Percentiles rank a stretch among this genome's conserved stretches.
Conservation (phyloP, 768 basidiomycete species). For the Phlegmacium glaucopus region DNA sequence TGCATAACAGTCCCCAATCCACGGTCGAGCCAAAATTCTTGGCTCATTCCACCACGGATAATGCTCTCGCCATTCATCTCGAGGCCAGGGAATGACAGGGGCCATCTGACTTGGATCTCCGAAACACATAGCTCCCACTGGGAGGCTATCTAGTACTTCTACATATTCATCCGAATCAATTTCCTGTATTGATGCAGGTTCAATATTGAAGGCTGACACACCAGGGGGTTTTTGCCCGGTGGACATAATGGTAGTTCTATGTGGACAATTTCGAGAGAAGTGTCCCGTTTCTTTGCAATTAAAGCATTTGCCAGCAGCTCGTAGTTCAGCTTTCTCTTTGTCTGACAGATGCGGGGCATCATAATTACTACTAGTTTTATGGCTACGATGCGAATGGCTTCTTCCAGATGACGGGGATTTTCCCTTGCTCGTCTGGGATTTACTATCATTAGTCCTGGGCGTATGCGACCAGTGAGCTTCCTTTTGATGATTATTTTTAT, state of each 20-base stretch:
- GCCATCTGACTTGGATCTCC: too few relatives aligned
- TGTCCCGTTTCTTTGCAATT: constrained; percentile 22
- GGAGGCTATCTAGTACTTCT: background rate
- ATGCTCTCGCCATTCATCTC: background rate
- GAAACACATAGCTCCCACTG: background rate
- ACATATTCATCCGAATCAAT: too few relatives aligned
- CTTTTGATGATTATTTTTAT: too few relatives aligned
- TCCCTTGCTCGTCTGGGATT: too few relatives aligned
- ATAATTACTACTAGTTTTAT: too few relatives aligned
- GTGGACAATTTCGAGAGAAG: constrained; percentile 21
- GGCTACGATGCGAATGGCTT: too few relatives aligned
- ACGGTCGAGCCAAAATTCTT: background rate
- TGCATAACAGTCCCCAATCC: background rate
- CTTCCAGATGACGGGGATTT: too few relatives aligned
- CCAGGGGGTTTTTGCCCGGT: constrained; percentile 8
- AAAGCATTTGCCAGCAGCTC: constrained; percentile 25
- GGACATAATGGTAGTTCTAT: constrained; percentile 5
- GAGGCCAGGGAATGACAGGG: background rate
- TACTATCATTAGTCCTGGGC: too few relatives aligned
- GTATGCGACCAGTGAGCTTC: too few relatives aligned
- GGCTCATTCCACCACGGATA: too few relatives aligned
- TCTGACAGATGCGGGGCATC: too few relatives aligned
- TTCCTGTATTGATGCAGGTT: background rate
- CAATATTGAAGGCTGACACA: constrained; percentile 2
- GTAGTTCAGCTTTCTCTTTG: too few relatives aligned